Evolutionary conservation across 163 green algal genomes (phyloP).

Genomic region (Volvox carteri): DNA sequence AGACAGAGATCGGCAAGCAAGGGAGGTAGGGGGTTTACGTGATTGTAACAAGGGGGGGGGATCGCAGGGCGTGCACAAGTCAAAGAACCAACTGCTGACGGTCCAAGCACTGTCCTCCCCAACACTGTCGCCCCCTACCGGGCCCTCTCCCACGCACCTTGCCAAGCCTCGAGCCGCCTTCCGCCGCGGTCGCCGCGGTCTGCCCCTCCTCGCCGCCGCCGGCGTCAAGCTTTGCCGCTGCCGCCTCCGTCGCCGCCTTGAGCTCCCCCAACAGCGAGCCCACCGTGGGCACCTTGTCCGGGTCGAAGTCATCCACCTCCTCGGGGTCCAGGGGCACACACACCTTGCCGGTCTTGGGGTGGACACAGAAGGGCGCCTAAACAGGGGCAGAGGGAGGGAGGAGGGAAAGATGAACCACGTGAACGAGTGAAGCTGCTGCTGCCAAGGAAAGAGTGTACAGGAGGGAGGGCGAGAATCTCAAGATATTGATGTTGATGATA

Average conservation of each 20-base stretch:
- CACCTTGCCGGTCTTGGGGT: slow-evolving; percentile 98
- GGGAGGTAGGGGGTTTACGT: neutral
- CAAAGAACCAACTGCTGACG: no score
- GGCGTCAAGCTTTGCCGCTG: slow-evolving; percentile 8
- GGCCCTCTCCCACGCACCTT: no score
- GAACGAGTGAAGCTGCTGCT: no score
- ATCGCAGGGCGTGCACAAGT: neutral
- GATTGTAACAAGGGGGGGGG: neutral
- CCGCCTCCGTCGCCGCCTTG: slow-evolving; percentile 50
- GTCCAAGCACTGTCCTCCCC: no score
- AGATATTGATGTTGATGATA: no score
- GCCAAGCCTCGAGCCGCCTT: no score
- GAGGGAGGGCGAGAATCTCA: no score
- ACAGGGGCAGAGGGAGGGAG: neutral
- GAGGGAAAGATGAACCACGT: no score
- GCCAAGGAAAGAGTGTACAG: no score
- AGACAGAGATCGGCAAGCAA: neutral
- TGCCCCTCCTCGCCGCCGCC: neutral
- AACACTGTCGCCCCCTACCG: no score
- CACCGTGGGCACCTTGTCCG: slow-evolving; percentile 87
- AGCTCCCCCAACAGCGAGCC: slow-evolving; percentile 86
- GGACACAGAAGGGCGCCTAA: slow-evolving; percentile 97
- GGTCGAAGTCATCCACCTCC: slow-evolving; percentile 82
- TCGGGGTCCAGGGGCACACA: slow-evolving; percentile 86
- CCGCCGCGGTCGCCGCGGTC: neutral